Evolutionary conservation across 192 early-diverging fungal genomes (phyloP), one percentile per base, ranked within the genome.

Genomic region (Gamsiella multidivaricata): DNA sequence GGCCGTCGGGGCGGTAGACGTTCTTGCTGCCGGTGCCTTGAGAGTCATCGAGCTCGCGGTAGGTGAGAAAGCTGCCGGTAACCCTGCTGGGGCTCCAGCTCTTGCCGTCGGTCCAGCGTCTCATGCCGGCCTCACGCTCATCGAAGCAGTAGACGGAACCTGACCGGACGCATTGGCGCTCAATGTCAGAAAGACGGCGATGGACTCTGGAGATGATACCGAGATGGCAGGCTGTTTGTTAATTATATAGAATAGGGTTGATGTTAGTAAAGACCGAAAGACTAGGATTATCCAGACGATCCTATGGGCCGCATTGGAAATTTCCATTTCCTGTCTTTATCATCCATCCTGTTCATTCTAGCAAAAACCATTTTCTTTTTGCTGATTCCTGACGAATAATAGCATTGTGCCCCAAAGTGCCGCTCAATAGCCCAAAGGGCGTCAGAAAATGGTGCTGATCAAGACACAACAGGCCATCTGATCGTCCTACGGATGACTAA

Each of bases 141-240:
- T 95, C 94, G 91, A 94, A 97, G 39, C 92, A 91, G 84, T 94
- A 97, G 28, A 96, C 89, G 6, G 94, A 93, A 2, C 94, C 94
- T 2, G 95, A 94, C 45, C 86, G 82, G 55, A 97, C 93, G 47
- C 88, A 83, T 18, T 86, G 85, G 42, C 94, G 89, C 83, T 97
- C 95, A 22, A 88, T 89, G 32, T 95, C 93, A 37, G 92, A 91
- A 18, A 97, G 82, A 31, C 95, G 84, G 18, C 95, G 86, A 47
- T 91, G 93, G 20, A 96, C 90, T 20, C 94, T 84, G 59, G 88
- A 84, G 57, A 94, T 86, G 54, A 87, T 84, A 23, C 90, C 89
- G 17, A 88, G 61, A 36, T 94, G 90, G 55, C 94, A 95, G 5
- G 95, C 95, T 78, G 45, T 65, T 9, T 46, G 11, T 43, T 36